Percentiles rank a stretch among this genome's conserved stretches.
Evolutionary conservation across 345 rosid genomes (phyloP).

Genomic region (Pelargonium nanum): DNA sequence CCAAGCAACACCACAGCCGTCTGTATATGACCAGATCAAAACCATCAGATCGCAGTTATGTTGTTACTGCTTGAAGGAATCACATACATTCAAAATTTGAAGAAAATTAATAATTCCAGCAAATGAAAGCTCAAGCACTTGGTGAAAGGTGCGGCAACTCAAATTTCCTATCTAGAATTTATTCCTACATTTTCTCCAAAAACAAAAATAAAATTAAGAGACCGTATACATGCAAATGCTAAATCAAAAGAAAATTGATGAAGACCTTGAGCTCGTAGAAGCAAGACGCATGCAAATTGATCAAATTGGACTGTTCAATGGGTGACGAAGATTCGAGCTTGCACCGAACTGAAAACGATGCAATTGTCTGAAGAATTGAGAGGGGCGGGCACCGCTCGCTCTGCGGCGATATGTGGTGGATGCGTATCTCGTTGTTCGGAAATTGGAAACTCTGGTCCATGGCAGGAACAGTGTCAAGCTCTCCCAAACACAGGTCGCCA

Average conservation of each 20-base stretch:
- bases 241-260: neutral
- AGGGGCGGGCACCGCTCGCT: slow-evolving; percentile 94
- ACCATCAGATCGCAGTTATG: neutral
- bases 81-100: neutral
- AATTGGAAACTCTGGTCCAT: slow-evolving; percentile 51
- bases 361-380: slow-evolving; percentile 72
- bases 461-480: slow-evolving; percentile 53
- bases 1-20: slow-evolving; percentile 82
- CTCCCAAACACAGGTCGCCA: slow-evolving; percentile 72
- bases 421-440: slow-evolving; percentile 86
- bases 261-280: slow-evolving; percentile 77
- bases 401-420: slow-evolving; percentile 55
- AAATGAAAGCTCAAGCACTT: neutral
- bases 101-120: neutral
- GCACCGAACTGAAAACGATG: slow-evolving; percentile 74
- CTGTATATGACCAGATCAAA: slow-evolving; percentile 20
- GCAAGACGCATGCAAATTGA: slow-evolving; percentile 81
- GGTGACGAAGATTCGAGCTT: slow-evolving; percentile 77
- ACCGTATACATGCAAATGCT: neutral
- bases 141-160: neutral
- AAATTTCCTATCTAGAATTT: neutral
- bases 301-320: slow-evolving; percentile 45
- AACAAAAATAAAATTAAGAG: neutral
- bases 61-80: neutral
- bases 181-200: slow-evolving; percentile 1